Base-by-base conservation (phyloP, 2,329 filamentous ascomycete genomes). In the Aspergillus sp. region DNA sequence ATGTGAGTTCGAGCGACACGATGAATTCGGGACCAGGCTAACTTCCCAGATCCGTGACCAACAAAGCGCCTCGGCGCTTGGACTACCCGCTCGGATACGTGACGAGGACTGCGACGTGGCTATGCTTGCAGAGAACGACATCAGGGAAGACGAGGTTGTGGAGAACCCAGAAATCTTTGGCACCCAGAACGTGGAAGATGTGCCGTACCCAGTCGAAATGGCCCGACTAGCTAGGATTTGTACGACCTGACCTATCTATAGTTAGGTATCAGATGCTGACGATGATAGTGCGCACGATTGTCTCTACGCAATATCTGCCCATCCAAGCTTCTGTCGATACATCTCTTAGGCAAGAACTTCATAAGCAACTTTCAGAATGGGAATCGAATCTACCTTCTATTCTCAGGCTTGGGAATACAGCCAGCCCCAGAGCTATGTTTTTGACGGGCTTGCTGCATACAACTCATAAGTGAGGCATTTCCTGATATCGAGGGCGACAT, bases 41-140 rank as follows among this genome's bases (percentile, higher is more conserved):
- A 59, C 39, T 18, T 18, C 4, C 29, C 1, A 76, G 73, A 75
- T 82, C 51, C 72, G 81, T 10, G 81, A 83, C 55, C 76, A 80
- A 50, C 81, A 83, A 65, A 78, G 75, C 24, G 76, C 78, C 1
- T 76, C 79, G 2, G 78, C 80, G 1, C 58, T 73, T 1, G 80
- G 81, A 1, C 65, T 82, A 1, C 81, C 81, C 0, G 77, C 77
- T 49, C 73, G 80, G 1, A 81, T 82, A 36, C 77, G 78, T 6
- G 79, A 83, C 31, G 78, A 82, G 58, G 81, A 82, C 39, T 82
- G 81, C 56, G 80, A 82, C 58, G 71, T 80, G 7, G 74, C 75
- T 9, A 71, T 75, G 51, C 70, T 81, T 0, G 65, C 72, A 5
- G 58, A 68, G 12, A 65, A 69, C 0, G 77, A 81, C 65, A 74